Evolutionary conservation across 345 rosid genomes (phyloP).

Genomic region (Camelina laxa): DNA sequence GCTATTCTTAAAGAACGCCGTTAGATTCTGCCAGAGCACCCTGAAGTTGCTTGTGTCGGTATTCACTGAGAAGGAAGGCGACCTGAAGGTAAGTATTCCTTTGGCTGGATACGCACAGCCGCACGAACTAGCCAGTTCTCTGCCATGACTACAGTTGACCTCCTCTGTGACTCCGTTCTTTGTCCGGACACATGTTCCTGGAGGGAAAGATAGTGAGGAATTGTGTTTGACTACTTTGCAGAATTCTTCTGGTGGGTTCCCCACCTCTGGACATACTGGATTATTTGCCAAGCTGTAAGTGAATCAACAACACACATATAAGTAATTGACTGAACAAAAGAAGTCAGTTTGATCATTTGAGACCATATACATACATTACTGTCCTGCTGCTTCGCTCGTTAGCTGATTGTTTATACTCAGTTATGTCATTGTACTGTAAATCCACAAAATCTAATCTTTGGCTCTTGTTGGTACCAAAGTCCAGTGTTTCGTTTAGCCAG

Average conservation of each 20-base stretch:
- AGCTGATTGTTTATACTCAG: not conserved
- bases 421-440: constrained; percentile 3
- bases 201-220: too few species aligned
- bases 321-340: not conserved
- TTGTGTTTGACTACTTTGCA: not conserved
- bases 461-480: not conserved
- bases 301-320: not conserved
- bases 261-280: constrained; percentile 1
- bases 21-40: too few species aligned
- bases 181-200: too few species aligned
- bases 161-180: too few species aligned
- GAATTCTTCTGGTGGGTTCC: not conserved
- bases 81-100: not conserved
- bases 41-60: too few species aligned
- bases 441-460: too few species aligned
- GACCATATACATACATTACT: not conserved
- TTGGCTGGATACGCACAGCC: not conserved
- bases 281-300: not conserved
- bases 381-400: too few species aligned
- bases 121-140: too few species aligned
- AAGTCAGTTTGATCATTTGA: not conserved
- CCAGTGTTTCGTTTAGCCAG: not conserved
- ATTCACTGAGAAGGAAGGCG: constrained; percentile 9
- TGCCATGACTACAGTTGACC: too few species aligned
- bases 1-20: too few species aligned